A percentile compares a stretch with the other conserved stretches of the same genome.
These are phyloP conservation scores for Microcera coccophila DNA, from an alignment of 2,329 filamentous ascomycete species.

Conservation along the genomic window DNA sequence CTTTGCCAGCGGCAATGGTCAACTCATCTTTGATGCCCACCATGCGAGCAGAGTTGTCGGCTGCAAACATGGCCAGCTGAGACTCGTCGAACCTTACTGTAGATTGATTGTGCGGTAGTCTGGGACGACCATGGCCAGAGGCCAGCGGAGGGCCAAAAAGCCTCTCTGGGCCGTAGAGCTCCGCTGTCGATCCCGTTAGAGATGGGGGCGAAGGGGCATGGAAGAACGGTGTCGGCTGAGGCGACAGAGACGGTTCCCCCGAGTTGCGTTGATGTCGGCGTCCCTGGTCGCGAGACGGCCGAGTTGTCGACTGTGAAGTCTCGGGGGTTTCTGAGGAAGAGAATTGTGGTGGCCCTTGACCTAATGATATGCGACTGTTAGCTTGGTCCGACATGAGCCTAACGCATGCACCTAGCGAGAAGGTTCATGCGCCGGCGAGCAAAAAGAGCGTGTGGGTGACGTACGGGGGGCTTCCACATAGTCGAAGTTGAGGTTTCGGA, in stretches of 20 bases:
- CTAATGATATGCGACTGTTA: constrained; percentile 20
- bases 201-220: constrained; percentile 40
- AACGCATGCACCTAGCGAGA: background rate
- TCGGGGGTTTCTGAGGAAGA: constrained; percentile 18
- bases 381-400: constrained; percentile 3
- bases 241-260: constrained; percentile 28
- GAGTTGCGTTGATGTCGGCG: constrained; percentile 6
- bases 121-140: constrained; percentile 11
- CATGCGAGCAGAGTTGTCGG: constrained; percentile 32
- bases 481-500: constrained; percentile 35
- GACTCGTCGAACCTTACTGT: constrained; percentile 38
- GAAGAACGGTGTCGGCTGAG: constrained; percentile 31
- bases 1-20: constrained; percentile 46
- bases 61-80: constrained; percentile 38
- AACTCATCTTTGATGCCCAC: constrained; percentile 50
- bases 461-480: constrained; percentile 37
- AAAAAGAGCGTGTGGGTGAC: background rate
- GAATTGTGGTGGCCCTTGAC: constrained; percentile 1
- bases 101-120: constrained; percentile 4
- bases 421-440: too few relatives aligned
- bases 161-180: constrained; percentile 44
- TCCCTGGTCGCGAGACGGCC: constrained; percentile 18
- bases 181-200: constrained; percentile 33
- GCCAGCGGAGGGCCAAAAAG: constrained; percentile 33
- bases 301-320: constrained; percentile 23